A percentile compares a stretch with the other conserved stretches of the same genome.
Evolutionary conservation across 495 filamentous ascomycete species (phyloP).

Genomic region (Cercophora scortea): DNA sequence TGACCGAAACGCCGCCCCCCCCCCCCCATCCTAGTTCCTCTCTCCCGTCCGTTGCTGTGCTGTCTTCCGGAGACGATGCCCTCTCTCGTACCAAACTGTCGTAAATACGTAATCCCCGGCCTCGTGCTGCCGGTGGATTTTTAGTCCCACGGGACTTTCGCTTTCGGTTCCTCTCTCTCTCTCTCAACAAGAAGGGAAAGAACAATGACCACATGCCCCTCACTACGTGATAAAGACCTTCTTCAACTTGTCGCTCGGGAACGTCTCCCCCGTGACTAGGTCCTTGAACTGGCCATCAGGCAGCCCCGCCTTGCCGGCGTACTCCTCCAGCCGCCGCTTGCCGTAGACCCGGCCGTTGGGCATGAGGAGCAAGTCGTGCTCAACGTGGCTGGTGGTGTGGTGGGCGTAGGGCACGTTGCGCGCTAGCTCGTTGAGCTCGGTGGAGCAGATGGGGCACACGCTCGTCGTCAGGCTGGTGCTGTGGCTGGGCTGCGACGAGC

Average conservation of each 20-base stretch:
- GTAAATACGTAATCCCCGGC: too few relatives aligned
- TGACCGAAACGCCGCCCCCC: too few relatives aligned
- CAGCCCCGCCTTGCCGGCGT: conserved; percentile 66
- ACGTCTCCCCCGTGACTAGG: conserved; percentile 66
- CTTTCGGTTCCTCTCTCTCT: too few relatives aligned
- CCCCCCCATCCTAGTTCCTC: too few relatives aligned
- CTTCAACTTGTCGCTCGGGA: conserved; percentile 51
- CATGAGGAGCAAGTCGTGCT: conserved; percentile 75
- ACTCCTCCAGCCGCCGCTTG: conserved; percentile 59
- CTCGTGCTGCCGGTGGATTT: too few relatives aligned
- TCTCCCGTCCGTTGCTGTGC: too few relatives aligned
- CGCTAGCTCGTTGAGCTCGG: conserved; percentile 87
- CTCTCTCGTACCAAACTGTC: too few relatives aligned
- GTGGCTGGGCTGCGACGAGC: conserved; percentile 12
- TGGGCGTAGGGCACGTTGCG: conserved; percentile 85
- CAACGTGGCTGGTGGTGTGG: conserved; percentile 86
- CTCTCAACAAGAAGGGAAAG: neutral
- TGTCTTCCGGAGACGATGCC: too few relatives aligned
- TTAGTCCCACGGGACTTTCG: too few relatives aligned
- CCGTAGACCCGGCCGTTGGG: conserved; percentile 87
- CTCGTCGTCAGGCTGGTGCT: conserved; percentile 28
- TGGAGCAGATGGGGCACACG: conserved; percentile 91
- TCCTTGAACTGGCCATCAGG: conserved; percentile 67
- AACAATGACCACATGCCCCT: neutral
- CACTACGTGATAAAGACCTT: conserved; percentile 73